phyloP scores from a whole-genome alignment of 805 yeast species.

The Torulaspora delbrueckii region DNA sequence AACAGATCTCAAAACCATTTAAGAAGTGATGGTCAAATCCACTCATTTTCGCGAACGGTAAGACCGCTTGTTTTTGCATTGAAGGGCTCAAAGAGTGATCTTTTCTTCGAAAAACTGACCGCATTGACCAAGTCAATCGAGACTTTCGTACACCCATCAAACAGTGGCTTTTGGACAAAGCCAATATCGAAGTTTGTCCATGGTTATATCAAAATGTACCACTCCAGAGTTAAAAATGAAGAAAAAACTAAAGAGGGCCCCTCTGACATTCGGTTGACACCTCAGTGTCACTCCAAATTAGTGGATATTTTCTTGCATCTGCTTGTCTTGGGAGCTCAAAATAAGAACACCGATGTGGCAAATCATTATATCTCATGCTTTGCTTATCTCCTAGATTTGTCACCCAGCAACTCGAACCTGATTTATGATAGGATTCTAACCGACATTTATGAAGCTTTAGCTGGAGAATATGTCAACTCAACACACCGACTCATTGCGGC shows the following conservation, averaged over 20 bases:
- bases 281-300: conserved; percentile 34
- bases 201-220: conserved; percentile 55
- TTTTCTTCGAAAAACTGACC: conserved; percentile 47
- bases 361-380: conserved; percentile 56
- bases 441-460: conserved; percentile 73
- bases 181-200: conserved; percentile 62
- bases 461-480: conserved; percentile 58
- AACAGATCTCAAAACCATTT: conserved; percentile 47
- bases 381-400: conserved; percentile 57
- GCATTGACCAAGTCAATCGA: conserved; percentile 62
- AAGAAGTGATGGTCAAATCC: conserved; percentile 35
- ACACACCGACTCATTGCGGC: conserved; percentile 78
- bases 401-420: conserved; percentile 40
- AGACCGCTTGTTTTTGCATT: conserved; percentile 51
- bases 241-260: conserved; percentile 23
- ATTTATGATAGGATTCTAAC: conserved; percentile 52
- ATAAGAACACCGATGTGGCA: conserved; percentile 55
- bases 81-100: conserved; percentile 44
- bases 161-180: conserved; percentile 82
- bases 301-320: conserved; percentile 45
- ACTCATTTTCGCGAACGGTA: conserved; percentile 48
- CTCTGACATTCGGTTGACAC: conserved; percentile 28
- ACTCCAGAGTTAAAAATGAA: conserved; percentile 53
- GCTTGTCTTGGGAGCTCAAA: conserved; percentile 67
- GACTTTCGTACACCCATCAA: conserved; percentile 89